phyloP scores from a whole-genome alignment of 768 basidiomycete species.

The Xerocomus spinulosus region DNA sequence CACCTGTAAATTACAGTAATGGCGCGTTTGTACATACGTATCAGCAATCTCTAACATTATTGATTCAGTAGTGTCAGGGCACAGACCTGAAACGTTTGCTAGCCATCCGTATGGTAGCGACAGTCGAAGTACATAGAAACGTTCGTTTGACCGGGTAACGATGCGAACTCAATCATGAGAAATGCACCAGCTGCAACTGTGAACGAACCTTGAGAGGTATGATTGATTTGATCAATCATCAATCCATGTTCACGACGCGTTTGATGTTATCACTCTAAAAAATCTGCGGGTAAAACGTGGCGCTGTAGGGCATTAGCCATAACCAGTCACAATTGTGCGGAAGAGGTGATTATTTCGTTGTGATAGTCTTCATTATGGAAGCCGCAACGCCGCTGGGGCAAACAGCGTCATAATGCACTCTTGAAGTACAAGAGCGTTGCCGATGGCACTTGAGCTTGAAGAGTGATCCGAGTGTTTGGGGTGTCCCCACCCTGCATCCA shows the following conservation, averaged over 20 bases:
- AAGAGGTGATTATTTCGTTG: too few species aligned
- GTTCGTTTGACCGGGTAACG: background rate
- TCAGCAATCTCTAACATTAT: too few species aligned
- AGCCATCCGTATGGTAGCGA: too few species aligned
- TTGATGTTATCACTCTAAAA: background rate
- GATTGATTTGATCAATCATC: background rate
- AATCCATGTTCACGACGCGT: background rate
- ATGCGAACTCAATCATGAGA: background rate
- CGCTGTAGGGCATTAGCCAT: too few species aligned
- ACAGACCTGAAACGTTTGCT: too few species aligned
- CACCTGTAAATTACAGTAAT: too few species aligned
- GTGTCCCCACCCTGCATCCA: background rate
- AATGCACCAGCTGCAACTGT: background rate
- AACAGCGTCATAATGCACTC: background rate
- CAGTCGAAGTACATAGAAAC: too few species aligned
- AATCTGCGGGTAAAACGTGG: background rate
- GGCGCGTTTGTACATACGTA: too few species aligned
- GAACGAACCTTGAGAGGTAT: background rate
- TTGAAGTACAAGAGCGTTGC: background rate
- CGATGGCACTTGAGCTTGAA: background rate
- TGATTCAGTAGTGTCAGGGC: too few species aligned
- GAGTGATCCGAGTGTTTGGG: background rate
- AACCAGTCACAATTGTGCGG: too few species aligned
- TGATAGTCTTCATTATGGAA: background rate
- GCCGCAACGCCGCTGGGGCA: background rate